Evolutionary conservation across 768 basidiomycete genomes (phyloP).

Genomic region (Amanita phalloides): DNA sequence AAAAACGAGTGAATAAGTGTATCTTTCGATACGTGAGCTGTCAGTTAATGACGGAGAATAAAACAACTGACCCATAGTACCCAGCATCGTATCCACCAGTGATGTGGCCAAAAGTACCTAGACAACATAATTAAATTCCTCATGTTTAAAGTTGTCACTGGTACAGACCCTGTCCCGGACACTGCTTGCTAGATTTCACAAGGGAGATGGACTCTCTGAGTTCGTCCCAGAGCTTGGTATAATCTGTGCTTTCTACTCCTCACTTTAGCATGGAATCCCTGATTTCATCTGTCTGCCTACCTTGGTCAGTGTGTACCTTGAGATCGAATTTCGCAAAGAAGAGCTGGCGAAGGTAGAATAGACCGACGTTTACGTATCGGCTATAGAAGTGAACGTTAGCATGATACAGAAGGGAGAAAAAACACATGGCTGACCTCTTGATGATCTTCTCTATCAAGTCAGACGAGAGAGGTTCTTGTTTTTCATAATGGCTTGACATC

Average conservation of each 20-base stretch:
- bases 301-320: constrained; percentile 61
- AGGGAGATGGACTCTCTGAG: constrained; percentile 61
- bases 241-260: constrained; percentile 43
- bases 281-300: constrained; percentile 18
- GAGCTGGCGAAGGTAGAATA: constrained; percentile 74
- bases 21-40: constrained; percentile 18
- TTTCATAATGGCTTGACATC: constrained; percentile 78
- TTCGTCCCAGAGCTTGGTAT: constrained; percentile 71
- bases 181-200: constrained; percentile 47
- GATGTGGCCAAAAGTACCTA: constrained; percentile 63
- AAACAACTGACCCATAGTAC: constrained; percentile 47
- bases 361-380: constrained; percentile 72
- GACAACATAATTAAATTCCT: neutral
- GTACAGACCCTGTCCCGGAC: constrained; percentile 53
- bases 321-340: constrained; percentile 80
- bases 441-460: constrained; percentile 75
- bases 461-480: constrained; percentile 54
- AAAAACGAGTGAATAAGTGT: constrained; percentile 64
- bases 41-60: neutral
- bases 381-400: constrained; percentile 16
- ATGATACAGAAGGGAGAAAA: neutral
- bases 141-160: neutral
- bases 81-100: constrained; percentile 60
- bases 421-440: constrained; percentile 39
- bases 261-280: neutral